A percentile compares a stretch with the other conserved stretches of the same genome.
Evolutionary conservation across 2,329 filamentous ascomycete species (phyloP).

Genomic region (Leptosphaerulina australis): DNA sequence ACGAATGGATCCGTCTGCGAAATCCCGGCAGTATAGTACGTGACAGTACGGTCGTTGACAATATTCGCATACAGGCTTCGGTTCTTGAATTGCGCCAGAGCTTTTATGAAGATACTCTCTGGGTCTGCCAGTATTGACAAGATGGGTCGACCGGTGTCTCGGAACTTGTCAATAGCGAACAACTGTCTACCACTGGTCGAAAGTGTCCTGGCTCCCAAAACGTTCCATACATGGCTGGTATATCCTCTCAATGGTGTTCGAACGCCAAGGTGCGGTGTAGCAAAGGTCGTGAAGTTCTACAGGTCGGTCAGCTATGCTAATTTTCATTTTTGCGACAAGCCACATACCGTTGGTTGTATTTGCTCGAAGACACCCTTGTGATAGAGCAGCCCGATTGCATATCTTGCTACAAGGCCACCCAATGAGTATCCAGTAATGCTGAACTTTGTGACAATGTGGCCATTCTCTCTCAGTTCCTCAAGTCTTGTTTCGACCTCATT

Average conservation of each 20-base stretch:
- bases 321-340: slow-evolving; percentile 15
- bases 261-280: slow-evolving; percentile 71
- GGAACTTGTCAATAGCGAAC: slow-evolving; percentile 85
- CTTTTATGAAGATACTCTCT: slow-evolving; percentile 83
- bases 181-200: slow-evolving; percentile 85
- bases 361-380: slow-evolving; percentile 79
- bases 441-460: slow-evolving; percentile 77
- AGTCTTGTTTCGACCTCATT: slow-evolving; percentile 67
- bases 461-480: slow-evolving; percentile 60
- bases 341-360: slow-evolving; percentile 77
- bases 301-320: slow-evolving; percentile 16
- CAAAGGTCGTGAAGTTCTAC: slow-evolving; percentile 91
- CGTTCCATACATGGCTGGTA: slow-evolving; percentile 66
- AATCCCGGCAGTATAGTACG: slow-evolving; percentile 83
- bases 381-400: slow-evolving; percentile 82
- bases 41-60: slow-evolving; percentile 80
- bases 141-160: slow-evolving; percentile 79
- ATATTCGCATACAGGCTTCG: slow-evolving; percentile 85
- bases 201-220: slow-evolving; percentile 79
- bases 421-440: slow-evolving; percentile 90
- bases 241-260: slow-evolving; percentile 53
- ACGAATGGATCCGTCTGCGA: slow-evolving; percentile 77
- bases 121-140: slow-evolving; percentile 82
- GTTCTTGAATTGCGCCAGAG: slow-evolving; percentile 75
- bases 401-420: slow-evolving; percentile 84